Evolutionary conservation across 352 stramenopile genomes (phyloP), one percentile per base, ranked within the genome.

Genomic region (Phytophthora pistaciae): DNA sequence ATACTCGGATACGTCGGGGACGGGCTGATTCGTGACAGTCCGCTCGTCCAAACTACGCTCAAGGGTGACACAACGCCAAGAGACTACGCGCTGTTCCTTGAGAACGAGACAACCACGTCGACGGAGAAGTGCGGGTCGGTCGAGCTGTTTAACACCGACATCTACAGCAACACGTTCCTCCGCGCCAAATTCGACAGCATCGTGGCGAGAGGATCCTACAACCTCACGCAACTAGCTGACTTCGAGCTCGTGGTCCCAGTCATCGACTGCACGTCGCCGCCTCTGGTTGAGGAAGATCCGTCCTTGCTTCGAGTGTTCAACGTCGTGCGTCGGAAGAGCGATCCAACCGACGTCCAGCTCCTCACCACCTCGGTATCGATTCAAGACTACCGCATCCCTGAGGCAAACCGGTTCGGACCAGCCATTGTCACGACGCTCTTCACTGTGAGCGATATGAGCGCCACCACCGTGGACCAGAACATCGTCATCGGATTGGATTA

Each of bases 361-460:
- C 14, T 85, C 2, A 70, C 63, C 2, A 57, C 79, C 0, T 72
- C 69, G 0, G 31, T 87, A 23, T 82, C 77, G 9, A 68, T 74
- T 20, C 79, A 87, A 68, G 79, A 83, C 54, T 89, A 87, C 56
- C 46, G 60, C 0, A 70, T 84, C 7, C 65, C 70, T 3, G 60
- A 69, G 6, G 70, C 79, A 3, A 76, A 75, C 13, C 65, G 72
- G 25, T 36, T 64, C 5, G 82, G 79, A 0, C 68, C 82, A 16
- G 72, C 74, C 0, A 72, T 68, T 16, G 56, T 82, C 0, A 71
- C 58, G 0, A 73, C 72, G 2, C 5, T 89, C 21, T 74, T 80
- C 38, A 48, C 72, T 31, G 61, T 89, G 16, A 75, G 58, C 27
- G 70, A 85, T 44, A 64, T 87, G 53, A 42, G 58, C 20, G 64